These are phyloP conservation scores for Datisca glomerata DNA, from an alignment of 306 rosid genomes.

Conservation along the genomic window DNA sequence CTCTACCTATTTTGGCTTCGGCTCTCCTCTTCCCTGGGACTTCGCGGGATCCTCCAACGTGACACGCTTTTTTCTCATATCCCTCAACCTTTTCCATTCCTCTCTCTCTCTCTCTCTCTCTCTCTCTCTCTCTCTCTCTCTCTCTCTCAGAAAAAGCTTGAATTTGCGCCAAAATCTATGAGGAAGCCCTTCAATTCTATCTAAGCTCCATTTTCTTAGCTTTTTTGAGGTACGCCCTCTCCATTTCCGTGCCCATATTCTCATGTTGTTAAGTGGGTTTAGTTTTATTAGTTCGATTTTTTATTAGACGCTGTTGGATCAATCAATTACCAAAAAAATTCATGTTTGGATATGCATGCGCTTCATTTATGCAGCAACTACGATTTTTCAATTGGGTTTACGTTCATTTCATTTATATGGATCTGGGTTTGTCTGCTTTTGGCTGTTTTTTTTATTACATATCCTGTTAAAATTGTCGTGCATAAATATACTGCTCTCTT, in stretches of 20 bases:
- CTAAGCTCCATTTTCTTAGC: constrained; percentile 19
- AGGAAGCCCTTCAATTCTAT: constrained; percentile 1
- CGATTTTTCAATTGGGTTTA: constrained; percentile 12
- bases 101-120: constrained; percentile 12
- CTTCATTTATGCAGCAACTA: constrained; percentile 6
- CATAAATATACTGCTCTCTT: background rate
- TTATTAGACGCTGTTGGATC: constrained; percentile 15
- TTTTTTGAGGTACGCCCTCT: constrained; percentile 22
- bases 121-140: constrained; percentile 9
- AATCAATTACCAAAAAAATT: constrained; percentile 5
- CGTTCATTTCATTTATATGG: constrained; percentile 5
- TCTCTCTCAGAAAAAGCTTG: background rate
- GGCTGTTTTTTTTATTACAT: background rate
- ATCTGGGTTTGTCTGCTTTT: constrained; percentile 1
- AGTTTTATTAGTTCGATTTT: constrained; percentile 2
- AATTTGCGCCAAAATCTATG: constrained; percentile 12
- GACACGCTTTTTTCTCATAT: constrained; percentile 54
- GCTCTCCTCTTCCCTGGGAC: constrained; percentile 25
- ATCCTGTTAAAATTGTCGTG: background rate
- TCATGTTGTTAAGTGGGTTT: constrained; percentile 14
- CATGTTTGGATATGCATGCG: constrained; percentile 11
- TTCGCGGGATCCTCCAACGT: constrained; percentile 62
- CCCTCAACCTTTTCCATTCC: constrained; percentile 7
- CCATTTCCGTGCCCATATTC: constrained; percentile 8
- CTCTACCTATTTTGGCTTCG: constrained; percentile 4